Conservation (phyloP, 2,329 filamentous ascomycete species). For the Pseudogymnoascus destructans region DNA sequence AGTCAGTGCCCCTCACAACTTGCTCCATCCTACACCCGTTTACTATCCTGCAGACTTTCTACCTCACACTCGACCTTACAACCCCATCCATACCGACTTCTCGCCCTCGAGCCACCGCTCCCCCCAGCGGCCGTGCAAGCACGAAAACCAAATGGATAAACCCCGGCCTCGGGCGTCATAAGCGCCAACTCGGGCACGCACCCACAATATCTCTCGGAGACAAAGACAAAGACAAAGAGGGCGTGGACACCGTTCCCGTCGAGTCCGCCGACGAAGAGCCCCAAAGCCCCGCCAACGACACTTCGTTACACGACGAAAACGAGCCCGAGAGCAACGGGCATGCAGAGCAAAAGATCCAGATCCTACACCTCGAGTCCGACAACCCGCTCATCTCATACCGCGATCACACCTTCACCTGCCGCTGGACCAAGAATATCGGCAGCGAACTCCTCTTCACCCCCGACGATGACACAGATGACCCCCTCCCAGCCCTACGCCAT, state of each 20-base stretch:
- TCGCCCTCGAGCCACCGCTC: constrained; percentile 10
- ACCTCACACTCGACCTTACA: constrained; percentile 50
- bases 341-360: constrained; percentile 45
- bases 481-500: constrained; percentile 36
- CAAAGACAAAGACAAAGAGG: constrained; percentile 12
- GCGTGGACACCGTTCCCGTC: constrained; percentile 15
- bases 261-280: constrained; percentile 14
- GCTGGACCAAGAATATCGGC: constrained; percentile 73
- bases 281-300: constrained; percentile 22
- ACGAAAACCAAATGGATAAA: constrained; percentile 16
- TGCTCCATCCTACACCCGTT: constrained; percentile 8
- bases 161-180: constrained; percentile 16
- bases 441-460: constrained; percentile 66
- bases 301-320: constrained; percentile 23
- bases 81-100: constrained; percentile 23
- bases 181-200: constrained; percentile 10
- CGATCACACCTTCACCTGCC: constrained; percentile 63
- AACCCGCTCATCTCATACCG: constrained; percentile 72
- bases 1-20: constrained; percentile 26
- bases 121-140: constrained; percentile 9
- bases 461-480: constrained; percentile 27
- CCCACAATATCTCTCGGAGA: constrained; percentile 9
- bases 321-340: constrained; percentile 25
- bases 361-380: constrained; percentile 65
- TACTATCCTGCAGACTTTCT: constrained; percentile 39